Conservation (phyloP, 2,329 filamentous ascomycete genomes). For the Aureobasidium sp. region DNA sequence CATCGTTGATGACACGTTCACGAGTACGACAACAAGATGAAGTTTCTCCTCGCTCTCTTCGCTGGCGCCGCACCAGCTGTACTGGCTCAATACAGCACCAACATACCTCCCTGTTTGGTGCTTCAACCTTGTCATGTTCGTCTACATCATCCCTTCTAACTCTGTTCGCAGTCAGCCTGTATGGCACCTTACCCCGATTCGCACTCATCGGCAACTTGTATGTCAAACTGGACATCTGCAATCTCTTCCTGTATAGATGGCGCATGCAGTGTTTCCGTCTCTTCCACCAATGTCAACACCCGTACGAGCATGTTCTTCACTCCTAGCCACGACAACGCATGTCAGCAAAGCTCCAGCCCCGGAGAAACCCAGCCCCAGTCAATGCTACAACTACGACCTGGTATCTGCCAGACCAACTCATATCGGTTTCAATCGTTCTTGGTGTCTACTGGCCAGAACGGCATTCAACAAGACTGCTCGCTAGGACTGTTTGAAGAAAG, state of each 20-base stretch:
- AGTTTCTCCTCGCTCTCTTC: background rate
- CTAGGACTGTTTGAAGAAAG: background rate
- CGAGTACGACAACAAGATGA: background rate
- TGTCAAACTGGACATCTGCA: background rate
- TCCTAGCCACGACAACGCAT: background rate
- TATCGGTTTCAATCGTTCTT: background rate
- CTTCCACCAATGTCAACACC: background rate
- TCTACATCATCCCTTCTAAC: background rate
- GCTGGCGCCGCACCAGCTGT: background rate
- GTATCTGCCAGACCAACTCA: background rate
- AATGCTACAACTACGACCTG: background rate
- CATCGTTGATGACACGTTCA: background rate
- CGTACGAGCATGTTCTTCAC: conserved; percentile 9
- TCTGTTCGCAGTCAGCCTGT: background rate
- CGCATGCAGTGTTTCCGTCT: background rate
- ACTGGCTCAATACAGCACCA: background rate
- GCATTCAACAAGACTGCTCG: background rate
- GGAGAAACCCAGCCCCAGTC: background rate
- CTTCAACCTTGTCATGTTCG: no score
- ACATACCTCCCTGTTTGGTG: conserved; percentile 9
- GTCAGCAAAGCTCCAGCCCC: background rate
- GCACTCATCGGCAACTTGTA: background rate
- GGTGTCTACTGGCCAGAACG: background rate
- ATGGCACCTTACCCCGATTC: background rate
- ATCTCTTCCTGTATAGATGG: background rate